These are phyloP conservation scores for Geoglossum cookeanum DNA, from an alignment of 2,329 filamentous ascomycete genomes.

Conservation along the genomic window DNA sequence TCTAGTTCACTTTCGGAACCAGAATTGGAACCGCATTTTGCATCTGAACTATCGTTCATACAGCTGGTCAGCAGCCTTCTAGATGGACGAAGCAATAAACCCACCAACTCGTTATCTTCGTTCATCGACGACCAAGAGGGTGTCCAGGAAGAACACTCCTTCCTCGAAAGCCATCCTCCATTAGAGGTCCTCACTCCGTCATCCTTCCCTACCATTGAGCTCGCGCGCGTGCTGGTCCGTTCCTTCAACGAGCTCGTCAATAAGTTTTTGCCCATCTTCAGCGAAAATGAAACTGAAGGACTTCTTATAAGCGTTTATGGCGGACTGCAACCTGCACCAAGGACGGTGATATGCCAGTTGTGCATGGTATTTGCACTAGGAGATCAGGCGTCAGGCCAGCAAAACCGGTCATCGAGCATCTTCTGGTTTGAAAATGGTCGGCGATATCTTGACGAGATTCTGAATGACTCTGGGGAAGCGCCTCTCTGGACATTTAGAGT, in stretches of 20 bases:
- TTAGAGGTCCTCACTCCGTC: conserved; percentile 1
- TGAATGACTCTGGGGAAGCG: neutral
- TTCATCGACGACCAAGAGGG: conserved; percentile 2
- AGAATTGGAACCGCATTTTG: neutral
- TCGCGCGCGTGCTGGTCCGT: neutral
- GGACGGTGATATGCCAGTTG: neutral
- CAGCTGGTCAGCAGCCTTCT: neutral
- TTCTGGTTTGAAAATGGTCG: conserved; percentile 3
- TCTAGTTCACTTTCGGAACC: too few relatives aligned
- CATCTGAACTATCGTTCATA: conserved; percentile 2
- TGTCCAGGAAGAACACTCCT: neutral
- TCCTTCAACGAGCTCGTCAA: neutral
- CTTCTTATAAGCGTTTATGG: neutral
- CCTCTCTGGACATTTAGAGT: neutral
- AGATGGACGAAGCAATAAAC: neutral
- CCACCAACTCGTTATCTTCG: neutral
- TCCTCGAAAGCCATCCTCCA: conserved; percentile 1
- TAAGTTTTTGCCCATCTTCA: neutral
- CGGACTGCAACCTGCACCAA: neutral
- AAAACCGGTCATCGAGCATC: neutral
- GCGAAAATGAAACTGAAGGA: neutral
- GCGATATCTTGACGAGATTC: conserved; percentile 1
- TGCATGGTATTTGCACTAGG: neutral
- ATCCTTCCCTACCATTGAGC: neutral
- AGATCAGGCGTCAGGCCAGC: neutral